These are phyloP conservation scores for Paramecium pentaurelia DNA, from an alignment of 73 alveolate species.

Conservation along the genomic window DNA sequence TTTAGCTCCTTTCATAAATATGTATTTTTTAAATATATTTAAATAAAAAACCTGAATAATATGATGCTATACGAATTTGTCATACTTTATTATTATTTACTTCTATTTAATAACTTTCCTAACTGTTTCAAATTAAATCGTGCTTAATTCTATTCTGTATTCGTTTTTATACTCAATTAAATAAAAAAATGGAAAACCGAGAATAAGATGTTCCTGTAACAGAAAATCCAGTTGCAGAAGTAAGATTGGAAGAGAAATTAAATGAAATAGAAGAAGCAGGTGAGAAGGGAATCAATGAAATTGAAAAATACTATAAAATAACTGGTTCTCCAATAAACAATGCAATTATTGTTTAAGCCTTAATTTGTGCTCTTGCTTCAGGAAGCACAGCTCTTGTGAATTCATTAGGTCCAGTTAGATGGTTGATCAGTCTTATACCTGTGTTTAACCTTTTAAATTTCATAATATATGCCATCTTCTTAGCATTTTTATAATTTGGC, in stretches of 20 bases:
- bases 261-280: background rate
- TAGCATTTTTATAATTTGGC: conserved; percentile 7
- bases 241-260: background rate
- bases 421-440: background rate
- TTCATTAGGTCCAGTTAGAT: background rate
- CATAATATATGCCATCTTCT: background rate
- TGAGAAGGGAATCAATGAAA: background rate
- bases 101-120: background rate
- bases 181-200: background rate
- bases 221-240: background rate
- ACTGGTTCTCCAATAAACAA: background rate
- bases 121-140: background rate
- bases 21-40: conserved; percentile 10
- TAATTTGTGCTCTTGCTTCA: conserved; percentile 11
- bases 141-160: background rate
- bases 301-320: background rate
- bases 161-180: background rate
- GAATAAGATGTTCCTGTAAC: background rate
- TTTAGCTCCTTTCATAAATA: background rate
- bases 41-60: background rate
- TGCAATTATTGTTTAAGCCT: background rate
- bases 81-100: background rate
- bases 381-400: background rate
- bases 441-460: background rate
- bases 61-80: background rate